Percentiles rank a stretch among this genome's conserved stretches.
Conservation (phyloP, 2,329 filamentous ascomycete species). For the Thermoascus crustaceus region DNA sequence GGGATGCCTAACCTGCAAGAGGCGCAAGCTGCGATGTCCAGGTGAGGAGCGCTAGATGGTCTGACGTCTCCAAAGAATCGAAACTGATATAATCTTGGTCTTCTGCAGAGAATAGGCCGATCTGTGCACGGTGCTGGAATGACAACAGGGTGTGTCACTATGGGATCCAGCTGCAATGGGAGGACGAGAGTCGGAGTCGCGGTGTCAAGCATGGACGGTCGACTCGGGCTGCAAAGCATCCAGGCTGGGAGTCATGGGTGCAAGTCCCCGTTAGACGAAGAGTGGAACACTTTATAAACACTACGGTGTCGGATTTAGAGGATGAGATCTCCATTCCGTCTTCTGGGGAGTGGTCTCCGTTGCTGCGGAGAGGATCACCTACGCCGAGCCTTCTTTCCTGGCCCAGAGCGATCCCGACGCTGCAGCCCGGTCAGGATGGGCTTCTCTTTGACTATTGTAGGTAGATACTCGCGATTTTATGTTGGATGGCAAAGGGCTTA, state of each 20-base stretch:
- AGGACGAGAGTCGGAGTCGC: constrained; percentile 9
- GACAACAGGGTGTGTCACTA: constrained; percentile 8
- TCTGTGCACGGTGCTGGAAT: constrained; percentile 3
- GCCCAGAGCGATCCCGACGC: constrained; percentile 1
- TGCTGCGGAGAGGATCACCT: background rate
- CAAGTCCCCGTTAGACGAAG: background rate
- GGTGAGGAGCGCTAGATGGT: constrained; percentile 3
- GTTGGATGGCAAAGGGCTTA: too few relatives aligned
- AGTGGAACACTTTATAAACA: constrained; percentile 8
- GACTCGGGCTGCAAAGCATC: constrained; percentile 1
- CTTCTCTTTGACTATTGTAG: constrained; percentile 6
- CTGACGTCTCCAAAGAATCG: background rate
- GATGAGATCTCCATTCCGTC: constrained; percentile 2
- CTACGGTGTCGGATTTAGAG: constrained; percentile 6
- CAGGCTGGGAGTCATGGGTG: background rate
- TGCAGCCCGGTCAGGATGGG: background rate
- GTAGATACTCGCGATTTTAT: background rate
- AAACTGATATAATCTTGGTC: constrained; percentile 1
- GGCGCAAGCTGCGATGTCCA: constrained; percentile 9
- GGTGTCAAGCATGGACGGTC: constrained; percentile 10
- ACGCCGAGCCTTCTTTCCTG: constrained; percentile 2
- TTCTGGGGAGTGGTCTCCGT: background rate
- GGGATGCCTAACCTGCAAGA: constrained; percentile 10
- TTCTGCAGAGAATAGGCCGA: constrained; percentile 8
- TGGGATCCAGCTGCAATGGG: constrained; percentile 8